Evolutionary conservation across 768 basidiomycete genomes (phyloP).

Genomic region (Kwoniella bestiolae): DNA sequence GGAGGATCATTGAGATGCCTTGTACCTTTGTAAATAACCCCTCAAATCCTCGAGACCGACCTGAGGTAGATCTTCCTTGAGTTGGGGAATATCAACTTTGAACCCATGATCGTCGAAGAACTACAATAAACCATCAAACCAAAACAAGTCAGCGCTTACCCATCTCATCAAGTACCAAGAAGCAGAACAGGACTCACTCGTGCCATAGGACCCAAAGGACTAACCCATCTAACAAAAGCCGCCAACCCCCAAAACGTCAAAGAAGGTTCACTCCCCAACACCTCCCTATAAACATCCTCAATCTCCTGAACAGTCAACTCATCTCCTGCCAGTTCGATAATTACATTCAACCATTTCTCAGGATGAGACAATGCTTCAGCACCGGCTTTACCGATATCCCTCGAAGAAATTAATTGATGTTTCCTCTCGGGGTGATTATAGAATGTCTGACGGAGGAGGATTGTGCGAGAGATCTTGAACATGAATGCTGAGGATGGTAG

Average conservation of each 20-base stretch:
- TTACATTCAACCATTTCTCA: slow-evolving; percentile 6
- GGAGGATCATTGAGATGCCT: slow-evolving; percentile 2
- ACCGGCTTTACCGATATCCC: slow-evolving; percentile 33
- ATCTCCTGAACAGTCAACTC: slow-evolving; percentile 22
- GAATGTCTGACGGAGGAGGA: slow-evolving; percentile 27
- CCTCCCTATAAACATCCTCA: slow-evolving; percentile 26
- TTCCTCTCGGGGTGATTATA: slow-evolving; percentile 27
- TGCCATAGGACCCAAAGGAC: slow-evolving; percentile 6
- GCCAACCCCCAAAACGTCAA: slow-evolving; percentile 23
- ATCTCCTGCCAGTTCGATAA: slow-evolving; percentile 30
- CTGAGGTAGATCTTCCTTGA: slow-evolving; percentile 24
- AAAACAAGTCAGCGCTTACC: slow-evolving; percentile 6
- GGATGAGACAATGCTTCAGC: slow-evolving; percentile 26
- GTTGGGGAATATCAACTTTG: slow-evolving; percentile 25
- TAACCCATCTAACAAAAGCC: slow-evolving; percentile 23
- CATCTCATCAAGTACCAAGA: too few relatives aligned
- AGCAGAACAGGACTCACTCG: slow-evolving; percentile 13
- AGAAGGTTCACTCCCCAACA: slow-evolving; percentile 12
- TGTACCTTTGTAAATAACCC: slow-evolving; percentile 25
- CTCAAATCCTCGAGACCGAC: slow-evolving; percentile 27
- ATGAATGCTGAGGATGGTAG: slow-evolving; percentile 21
- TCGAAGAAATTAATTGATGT: slow-evolving; percentile 30
- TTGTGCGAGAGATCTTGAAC: slow-evolving; percentile 29
- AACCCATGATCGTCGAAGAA: slow-evolving; percentile 36
- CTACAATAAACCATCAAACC: slow-evolving; percentile 34